A percentile compares a stretch with the other conserved stretches of the same genome.
Evolutionary conservation across 768 basidiomycete species (phyloP).

Genomic region (Collybiopsis luxurians): DNA sequence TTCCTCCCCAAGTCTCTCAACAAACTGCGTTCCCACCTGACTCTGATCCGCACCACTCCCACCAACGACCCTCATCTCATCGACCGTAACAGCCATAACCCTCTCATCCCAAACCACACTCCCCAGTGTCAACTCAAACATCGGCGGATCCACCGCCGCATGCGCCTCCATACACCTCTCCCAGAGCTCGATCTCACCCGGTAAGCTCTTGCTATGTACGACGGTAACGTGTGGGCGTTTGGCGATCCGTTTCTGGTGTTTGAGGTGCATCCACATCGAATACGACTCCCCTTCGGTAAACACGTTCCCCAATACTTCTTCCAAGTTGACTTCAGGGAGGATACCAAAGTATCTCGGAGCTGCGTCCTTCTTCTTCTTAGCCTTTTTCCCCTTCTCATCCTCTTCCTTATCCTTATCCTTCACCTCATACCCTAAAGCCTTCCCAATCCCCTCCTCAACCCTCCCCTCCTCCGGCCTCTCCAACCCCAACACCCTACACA

Average conservation of each 20-base stretch:
- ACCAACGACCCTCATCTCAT: conserved; percentile 43
- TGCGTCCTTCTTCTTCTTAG: conserved; percentile 26
- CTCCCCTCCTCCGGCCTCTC: conserved; percentile 50
- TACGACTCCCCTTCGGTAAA: conserved; percentile 25
- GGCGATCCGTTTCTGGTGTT: conserved; percentile 44
- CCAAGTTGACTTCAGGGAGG: conserved; percentile 68
- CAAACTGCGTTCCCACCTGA: conserved; percentile 44
- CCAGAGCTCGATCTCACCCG: conserved; percentile 35
- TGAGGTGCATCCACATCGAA: conserved; percentile 51
- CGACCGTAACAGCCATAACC: conserved; percentile 79
- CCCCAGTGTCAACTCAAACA: conserved; percentile 61
- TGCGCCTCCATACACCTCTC: conserved; percentile 47
- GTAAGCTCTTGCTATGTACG: conserved; percentile 48
- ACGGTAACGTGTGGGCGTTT: conserved; percentile 82
- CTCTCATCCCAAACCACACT: conserved; percentile 71
- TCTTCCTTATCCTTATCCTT: conserved; percentile 30
- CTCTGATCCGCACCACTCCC: conserved; percentile 11
- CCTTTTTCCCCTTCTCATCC: conserved; percentile 32
- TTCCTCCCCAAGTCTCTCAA: conserved; percentile 42
- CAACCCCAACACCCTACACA: conserved; percentile 54
- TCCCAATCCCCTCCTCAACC: conserved; percentile 56
- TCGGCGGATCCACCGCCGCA: conserved; percentile 34
- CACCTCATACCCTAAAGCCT: conserved; percentile 36
- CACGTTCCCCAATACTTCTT: conserved; percentile 36
- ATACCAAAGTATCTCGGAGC: conserved; percentile 72